Conservation (phyloP, 2,329 filamentous ascomycete genomes). For the Ophiostoma montium region DNA sequence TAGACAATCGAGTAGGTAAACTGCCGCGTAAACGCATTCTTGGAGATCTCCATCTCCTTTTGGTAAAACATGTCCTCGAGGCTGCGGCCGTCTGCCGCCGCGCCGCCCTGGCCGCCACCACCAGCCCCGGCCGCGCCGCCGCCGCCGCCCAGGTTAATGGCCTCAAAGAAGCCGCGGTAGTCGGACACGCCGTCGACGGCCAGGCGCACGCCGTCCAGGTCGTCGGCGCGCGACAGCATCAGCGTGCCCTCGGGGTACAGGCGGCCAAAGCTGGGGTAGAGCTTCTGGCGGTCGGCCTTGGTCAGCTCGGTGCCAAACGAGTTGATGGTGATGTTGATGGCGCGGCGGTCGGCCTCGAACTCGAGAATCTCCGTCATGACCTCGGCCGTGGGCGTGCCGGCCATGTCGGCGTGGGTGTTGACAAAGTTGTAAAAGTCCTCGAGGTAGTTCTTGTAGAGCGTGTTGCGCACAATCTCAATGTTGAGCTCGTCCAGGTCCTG, state of each 20-base stretch:
- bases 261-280: conserved; percentile 84
- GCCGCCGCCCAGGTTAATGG: conserved; percentile 63
- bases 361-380: conserved; percentile 93
- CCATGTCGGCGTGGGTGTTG: conserved; percentile 75
- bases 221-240: conserved; percentile 90
- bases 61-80: conserved; percentile 97
- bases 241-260: conserved; percentile 88
- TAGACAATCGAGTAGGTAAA: conserved; percentile 94
- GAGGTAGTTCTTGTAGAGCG: conserved; percentile 97
- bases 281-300: conserved; percentile 87
- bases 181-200: conserved; percentile 87
- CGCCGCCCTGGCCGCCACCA: conserved; percentile 68
- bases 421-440: conserved; percentile 96
- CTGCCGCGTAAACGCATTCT: conserved; percentile 86
- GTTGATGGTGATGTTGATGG: conserved; percentile 98
- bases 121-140: conserved; percentile 59
- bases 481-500: conserved; percentile 97
- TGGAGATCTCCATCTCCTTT: conserved; percentile 98
- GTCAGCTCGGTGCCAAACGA: conserved; percentile 93
- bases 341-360: conserved; percentile 90
- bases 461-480: conserved; percentile 98
- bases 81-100: conserved; percentile 71
- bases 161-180: conserved; percentile 94
- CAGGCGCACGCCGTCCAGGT: conserved; percentile 82
- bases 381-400: conserved; percentile 76